Evolutionary conservation across 2,329 filamentous ascomycete genomes (phyloP), one percentile per base, ranked within the genome.

Genomic region (Lachnellula arida): DNA sequence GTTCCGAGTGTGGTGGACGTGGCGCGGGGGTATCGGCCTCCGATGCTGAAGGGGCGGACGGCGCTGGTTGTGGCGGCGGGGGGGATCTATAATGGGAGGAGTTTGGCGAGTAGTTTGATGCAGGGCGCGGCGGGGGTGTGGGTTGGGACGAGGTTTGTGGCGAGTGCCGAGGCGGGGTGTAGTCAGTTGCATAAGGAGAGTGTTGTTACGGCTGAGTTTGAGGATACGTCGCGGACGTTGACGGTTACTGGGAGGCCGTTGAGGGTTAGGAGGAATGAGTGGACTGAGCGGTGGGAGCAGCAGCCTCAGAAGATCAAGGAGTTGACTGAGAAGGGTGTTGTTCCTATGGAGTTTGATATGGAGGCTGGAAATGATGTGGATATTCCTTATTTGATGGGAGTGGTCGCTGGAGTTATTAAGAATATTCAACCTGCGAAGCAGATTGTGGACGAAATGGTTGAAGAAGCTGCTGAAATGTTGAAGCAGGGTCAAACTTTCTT

Each of bases 101-200:
- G 87, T 51, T 76, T 97, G 54, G 93, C 93, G 0, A 85, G 85
- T 56, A 86, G 85, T 59, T 75, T 97, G 71, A 93, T 95, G 85
- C 88, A 94, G 68, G 93, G 93, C 15, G 93, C 92, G 1, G 79
- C 81, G 3, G 93, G 89, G 11, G 93, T 95, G 1, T 97, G 93
- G 93, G 92, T 97, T 1, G 93, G 93, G 28, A 97, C 93, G 58
- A 79, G 93, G 19, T 97, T 97, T 72, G 90, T 97, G 15, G 92
- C 93, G 1, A 84, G 83, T 8, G 79, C 77, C 35, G 93, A 97
- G 75, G 91, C 91, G 0, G 87, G 86, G 15, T 92, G 90, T 67
- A 89, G 86, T 70, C 80, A 87, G 64, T 76, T 85, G 75, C 92
- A 97, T 73, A 97, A 97, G 76, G 77, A 87, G 64, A 87, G 86